Conservation (phyloP, 495 filamentous ascomycete species). For the Pseudoneurospora amorphoporcata region DNA sequence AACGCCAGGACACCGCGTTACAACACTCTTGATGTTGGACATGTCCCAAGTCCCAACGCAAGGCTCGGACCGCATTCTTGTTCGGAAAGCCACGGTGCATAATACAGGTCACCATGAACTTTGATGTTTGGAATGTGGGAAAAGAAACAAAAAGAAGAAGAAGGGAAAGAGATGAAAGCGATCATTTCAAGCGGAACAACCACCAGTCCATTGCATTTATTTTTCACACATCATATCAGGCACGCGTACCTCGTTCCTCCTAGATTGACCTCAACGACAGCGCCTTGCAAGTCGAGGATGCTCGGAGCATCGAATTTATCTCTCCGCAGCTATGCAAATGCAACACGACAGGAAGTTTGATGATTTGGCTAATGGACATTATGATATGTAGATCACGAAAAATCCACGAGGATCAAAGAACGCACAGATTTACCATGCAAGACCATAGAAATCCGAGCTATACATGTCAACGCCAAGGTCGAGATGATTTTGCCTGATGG, state of each 20-base stretch:
- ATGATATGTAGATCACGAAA: not conserved
- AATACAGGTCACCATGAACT: not conserved
- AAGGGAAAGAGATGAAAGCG: not conserved
- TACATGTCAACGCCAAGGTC: not conserved
- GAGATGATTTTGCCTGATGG: not conserved
- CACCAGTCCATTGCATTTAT: not conserved
- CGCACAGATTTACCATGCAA: not conserved
- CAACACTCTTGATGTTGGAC: too few species aligned
- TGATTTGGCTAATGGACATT: not conserved
- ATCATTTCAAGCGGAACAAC: not conserved
- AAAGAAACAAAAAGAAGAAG: not conserved
- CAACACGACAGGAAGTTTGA: not conserved
- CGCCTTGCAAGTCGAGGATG: not conserved
- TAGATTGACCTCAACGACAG: too few species aligned
- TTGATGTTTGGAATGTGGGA: not conserved
- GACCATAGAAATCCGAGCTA: not conserved
- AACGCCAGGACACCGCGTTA: not conserved
- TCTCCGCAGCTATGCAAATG: not conserved
- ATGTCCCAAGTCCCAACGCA: not conserved
- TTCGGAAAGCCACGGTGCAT: not conserved
- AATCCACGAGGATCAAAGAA: not conserved
- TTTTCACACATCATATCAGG: not conserved
- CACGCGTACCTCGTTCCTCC: too few species aligned
- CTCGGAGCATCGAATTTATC: not conserved
- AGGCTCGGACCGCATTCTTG: not conserved